Conservation (phyloP, 306 rosid genomes). For the Fagus sylvatica region DNA sequence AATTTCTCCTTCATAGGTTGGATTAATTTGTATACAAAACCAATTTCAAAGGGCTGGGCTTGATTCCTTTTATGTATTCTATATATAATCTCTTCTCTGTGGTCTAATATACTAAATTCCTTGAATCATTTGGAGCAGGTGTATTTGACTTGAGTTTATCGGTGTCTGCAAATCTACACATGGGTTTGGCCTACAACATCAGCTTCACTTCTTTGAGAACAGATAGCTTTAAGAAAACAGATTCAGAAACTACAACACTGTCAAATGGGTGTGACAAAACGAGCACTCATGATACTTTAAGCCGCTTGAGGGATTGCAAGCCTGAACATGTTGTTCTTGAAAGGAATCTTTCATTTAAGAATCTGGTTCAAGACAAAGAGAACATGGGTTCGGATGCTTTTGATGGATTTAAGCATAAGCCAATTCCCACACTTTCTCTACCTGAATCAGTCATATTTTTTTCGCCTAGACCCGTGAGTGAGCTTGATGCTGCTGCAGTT, state of each 20-base stretch:
- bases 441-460: slow-evolving; percentile 49
- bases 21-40: no score
- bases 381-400: slow-evolving; percentile 22
- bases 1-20: no score
- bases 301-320: slow-evolving; percentile 43
- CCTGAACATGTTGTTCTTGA: slow-evolving; percentile 56
- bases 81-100: not conserved
- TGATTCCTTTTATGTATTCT: no score
- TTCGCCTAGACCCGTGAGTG: slow-evolving; percentile 60
- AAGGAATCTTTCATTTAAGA: slow-evolving; percentile 42
- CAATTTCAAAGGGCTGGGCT: no score
- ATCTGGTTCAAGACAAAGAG: slow-evolving; percentile 31
- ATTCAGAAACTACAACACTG: slow-evolving; percentile 35
- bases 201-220: slow-evolving; percentile 54
- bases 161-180: not conserved
- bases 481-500: slow-evolving; percentile 85
- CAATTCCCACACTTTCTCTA: slow-evolving; percentile 54
- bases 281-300: slow-evolving; percentile 17
- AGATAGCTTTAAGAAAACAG: slow-evolving; percentile 55
- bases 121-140: slow-evolving; percentile 7
- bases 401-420: slow-evolving; percentile 34
- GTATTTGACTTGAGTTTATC: not conserved
- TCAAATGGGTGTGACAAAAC: slow-evolving; percentile 32
- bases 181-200: slow-evolving; percentile 28
- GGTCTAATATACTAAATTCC: not conserved